These are phyloP conservation scores for Globisporangium polare DNA, from an alignment of 352 stramenopile species.

Conservation along the genomic window DNA sequence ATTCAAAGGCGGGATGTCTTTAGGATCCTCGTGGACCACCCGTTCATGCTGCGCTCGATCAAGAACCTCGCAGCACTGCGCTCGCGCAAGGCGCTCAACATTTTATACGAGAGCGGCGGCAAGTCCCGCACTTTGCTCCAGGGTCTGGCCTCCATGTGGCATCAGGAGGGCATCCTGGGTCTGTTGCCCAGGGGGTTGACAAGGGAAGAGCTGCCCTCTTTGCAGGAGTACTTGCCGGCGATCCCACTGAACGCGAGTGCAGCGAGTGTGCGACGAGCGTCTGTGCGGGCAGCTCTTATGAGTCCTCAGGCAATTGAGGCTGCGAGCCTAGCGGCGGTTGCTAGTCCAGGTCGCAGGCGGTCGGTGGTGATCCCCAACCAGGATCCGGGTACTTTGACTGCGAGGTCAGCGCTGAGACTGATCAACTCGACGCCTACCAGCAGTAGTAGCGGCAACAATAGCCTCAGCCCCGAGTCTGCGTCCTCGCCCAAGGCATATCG, in stretches of 20 bases:
- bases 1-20: conserved; percentile 51
- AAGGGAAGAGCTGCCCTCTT: conserved; percentile 30
- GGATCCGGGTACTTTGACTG: neutral
- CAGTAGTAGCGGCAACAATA: neutral
- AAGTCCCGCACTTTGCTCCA: conserved; percentile 64
- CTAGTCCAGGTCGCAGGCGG: neutral
- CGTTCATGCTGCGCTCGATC: conserved; percentile 59
- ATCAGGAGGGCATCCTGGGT: conserved; percentile 42
- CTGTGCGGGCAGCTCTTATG: conserved; percentile 10
- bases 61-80: conserved; percentile 42
- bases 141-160: conserved; percentile 58
- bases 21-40: conserved; percentile 40
- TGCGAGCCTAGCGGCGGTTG: neutral
- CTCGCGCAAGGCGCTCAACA: conserved; percentile 50
- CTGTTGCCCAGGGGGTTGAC: conserved; percentile 32
- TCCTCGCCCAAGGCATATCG: neutral
- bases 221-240: conserved; percentile 38
- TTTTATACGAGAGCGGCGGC: conserved; percentile 50
- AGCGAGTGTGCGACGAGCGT: conserved; percentile 1
- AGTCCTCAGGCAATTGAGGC: neutral
- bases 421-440: neutral
- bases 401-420: neutral
- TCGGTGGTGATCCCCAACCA: neutral
- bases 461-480: neutral
- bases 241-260: neutral